Evolutionary conservation across 2,329 filamentous ascomycete genomes (phyloP).

Genomic region (Xylariales sp.): DNA sequence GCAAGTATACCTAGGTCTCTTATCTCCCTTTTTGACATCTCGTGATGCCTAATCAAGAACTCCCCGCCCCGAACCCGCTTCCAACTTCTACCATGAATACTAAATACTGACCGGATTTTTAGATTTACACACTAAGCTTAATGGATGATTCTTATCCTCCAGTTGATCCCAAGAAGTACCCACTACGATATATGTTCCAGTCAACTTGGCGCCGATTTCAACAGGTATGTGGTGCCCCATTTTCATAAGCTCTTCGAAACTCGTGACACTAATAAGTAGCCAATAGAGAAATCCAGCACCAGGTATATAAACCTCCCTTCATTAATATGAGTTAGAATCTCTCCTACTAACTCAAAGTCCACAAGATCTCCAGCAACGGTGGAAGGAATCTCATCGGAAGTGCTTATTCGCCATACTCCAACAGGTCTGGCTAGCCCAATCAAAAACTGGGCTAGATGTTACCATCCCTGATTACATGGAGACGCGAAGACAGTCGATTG

Average conservation of each 20-base stretch:
- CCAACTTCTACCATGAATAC: neutral
- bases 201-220: slow-evolving; percentile 23
- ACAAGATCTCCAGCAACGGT: slow-evolving; percentile 23
- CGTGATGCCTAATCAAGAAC: neutral
- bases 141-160: slow-evolving; percentile 24
- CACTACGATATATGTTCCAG: slow-evolving; percentile 25
- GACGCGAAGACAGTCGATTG: slow-evolving; percentile 9
- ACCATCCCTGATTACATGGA: slow-evolving; percentile 19
- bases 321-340: no score
- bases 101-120: no score
- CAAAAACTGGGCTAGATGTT: slow-evolving; percentile 13
- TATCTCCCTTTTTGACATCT: neutral
- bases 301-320: slow-evolving; percentile 1
- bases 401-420: slow-evolving; percentile 23
- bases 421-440: slow-evolving; percentile 24
- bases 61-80: neutral
- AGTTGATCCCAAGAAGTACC: slow-evolving; percentile 19
- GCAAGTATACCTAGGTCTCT: neutral
- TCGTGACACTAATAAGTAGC: neutral
- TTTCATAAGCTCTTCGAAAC: no score
- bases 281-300: slow-evolving; percentile 23
- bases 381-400: slow-evolving; percentile 23
- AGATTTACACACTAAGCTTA: slow-evolving; percentile 16
- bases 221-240: neutral
- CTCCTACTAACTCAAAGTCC: slow-evolving; percentile 3